These are phyloP conservation scores for Boletus reticulatus DNA, from an alignment of 768 basidiomycete genomes.

Conservation along the genomic window DNA sequence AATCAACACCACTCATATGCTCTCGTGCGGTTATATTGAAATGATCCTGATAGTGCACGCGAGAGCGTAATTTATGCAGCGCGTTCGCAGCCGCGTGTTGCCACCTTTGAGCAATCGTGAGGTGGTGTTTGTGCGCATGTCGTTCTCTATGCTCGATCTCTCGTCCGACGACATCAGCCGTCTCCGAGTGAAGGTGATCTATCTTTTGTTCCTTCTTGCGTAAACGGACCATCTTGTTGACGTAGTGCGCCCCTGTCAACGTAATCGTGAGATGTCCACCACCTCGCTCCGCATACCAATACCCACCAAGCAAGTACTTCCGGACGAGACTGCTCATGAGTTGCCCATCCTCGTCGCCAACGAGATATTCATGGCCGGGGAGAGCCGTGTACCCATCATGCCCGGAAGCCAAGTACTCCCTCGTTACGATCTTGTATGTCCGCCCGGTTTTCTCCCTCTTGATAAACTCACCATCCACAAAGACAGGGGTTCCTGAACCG, in stretches of 20 bases:
- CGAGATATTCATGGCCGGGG: slow-evolving; percentile 60
- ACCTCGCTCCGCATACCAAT: not conserved
- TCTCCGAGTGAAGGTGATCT: slow-evolving; percentile 42
- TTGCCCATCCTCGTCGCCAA: slow-evolving; percentile 83
- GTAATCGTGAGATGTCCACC: slow-evolving; percentile 7
- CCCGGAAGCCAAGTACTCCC: slow-evolving; percentile 81
- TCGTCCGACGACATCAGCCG: slow-evolving; percentile 43
- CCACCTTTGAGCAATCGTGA: slow-evolving; percentile 42
- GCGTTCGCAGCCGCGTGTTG: slow-evolving; percentile 42
- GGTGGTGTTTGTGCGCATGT: slow-evolving; percentile 22
- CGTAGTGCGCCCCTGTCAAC: slow-evolving; percentile 63
- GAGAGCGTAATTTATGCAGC: slow-evolving; percentile 46
- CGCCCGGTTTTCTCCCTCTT: slow-evolving; percentile 49
- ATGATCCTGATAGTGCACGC: slow-evolving; percentile 54
- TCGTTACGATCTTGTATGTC: slow-evolving; percentile 78
- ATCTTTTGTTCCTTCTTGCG: slow-evolving; percentile 24
- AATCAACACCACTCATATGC: slow-evolving; percentile 78
- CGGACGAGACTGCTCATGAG: slow-evolving; percentile 78
- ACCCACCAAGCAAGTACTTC: slow-evolving; percentile 76
- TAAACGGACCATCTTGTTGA: slow-evolving; percentile 58
- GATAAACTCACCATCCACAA: slow-evolving; percentile 54
- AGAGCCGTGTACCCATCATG: slow-evolving; percentile 80
- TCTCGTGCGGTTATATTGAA: slow-evolving; percentile 61
- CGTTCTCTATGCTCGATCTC: slow-evolving; percentile 42
- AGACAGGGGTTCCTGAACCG: slow-evolving; percentile 27